A percentile compares a stretch with the other conserved stretches of the same genome.
Evolutionary conservation across 108 stramenopile genomes (phyloP).

Genomic region (Mediolabrus comicus): DNA sequence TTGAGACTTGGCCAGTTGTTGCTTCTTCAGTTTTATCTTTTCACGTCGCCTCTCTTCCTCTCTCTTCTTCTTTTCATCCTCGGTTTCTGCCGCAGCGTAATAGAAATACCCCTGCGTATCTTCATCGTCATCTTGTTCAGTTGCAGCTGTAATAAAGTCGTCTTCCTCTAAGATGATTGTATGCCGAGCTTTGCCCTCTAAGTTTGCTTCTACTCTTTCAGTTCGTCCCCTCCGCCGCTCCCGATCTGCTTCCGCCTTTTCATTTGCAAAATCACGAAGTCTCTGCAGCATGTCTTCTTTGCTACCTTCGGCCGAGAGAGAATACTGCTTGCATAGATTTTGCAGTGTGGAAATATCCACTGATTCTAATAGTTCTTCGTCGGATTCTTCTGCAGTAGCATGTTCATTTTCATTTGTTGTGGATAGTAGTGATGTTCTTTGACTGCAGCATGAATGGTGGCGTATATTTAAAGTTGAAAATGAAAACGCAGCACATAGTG

Average conservation of each 20-base stretch:
- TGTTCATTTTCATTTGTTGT: conserved; percentile 31
- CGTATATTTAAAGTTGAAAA: too few relatives aligned
- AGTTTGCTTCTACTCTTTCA: conserved; percentile 52
- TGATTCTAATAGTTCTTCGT: conserved; percentile 54
- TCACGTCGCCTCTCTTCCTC: conserved; percentile 16
- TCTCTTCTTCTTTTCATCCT: conserved; percentile 17
- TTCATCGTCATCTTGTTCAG: conserved; percentile 43
- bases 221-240: conserved; percentile 41
- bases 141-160: conserved; percentile 39
- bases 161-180: conserved; percentile 41
- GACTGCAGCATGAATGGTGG: background rate
- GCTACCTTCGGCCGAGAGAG: conserved; percentile 51
- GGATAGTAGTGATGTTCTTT: background rate
- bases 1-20: background rate
- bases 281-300: conserved; percentile 64
- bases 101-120: conserved; percentile 57
- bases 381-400: conserved; percentile 6
- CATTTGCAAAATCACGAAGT: conserved; percentile 56
- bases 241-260: conserved; percentile 55
- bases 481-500: too few relatives aligned
- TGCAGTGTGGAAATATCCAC: conserved; percentile 55
- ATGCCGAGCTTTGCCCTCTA: conserved; percentile 51
- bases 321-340: conserved; percentile 63
- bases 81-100: conserved; percentile 29
- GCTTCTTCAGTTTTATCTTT: conserved; percentile 6